Evolutionary conservation across 1,284 basidiomycete species (phyloP), one percentile per base, ranked within the genome.

Genomic region (Melampsora americana): DNA sequence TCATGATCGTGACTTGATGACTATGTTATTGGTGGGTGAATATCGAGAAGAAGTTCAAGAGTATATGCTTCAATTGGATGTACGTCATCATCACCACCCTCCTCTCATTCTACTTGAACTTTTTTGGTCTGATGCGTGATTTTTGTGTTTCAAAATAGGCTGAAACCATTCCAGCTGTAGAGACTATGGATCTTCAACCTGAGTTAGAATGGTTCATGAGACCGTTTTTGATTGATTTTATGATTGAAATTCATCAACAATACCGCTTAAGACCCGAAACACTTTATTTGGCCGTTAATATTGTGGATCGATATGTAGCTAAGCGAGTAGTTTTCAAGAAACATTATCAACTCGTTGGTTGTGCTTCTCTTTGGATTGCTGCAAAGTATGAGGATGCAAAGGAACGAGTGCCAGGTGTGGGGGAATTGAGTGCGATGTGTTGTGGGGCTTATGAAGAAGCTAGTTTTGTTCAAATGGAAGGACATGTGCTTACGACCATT

Each of bases 361-460:
- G 96, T 81, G 93, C 95, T 16, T 94, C 96, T 26, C 87, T 99
- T 5, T 95, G 95, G 93, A 98, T 99, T 80, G 96, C 96, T 5
- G 92, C 96, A 81, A 99, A 99, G 85, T 99, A 96, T 81, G 96
- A 99, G 85, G 96, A 99, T 82, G 91, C 95, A 59, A 99, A 99
- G 85, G 95, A 99, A 83, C 92, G 93, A 78, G 94, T 99, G 1
- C 96, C 96, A 12, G 92, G 93, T 1, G 92, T 98, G 9, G 89
- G 91, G 81, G 95, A 99, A 80, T 89, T 99, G 76, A 90, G 90
- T 73, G 90, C 93, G 81, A 94, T 97, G 84, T 99, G 95, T 85
- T 92, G 90, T 80, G 90, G 92, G 80, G 92, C 92, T 0, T 97
- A 98, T 83, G 94, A 97, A 83, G 93, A 95, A 83, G 91, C 92